Evolutionary conservation across 257 asterid species (phyloP).

Genomic region (Rauvolfia tetraphylla): DNA sequence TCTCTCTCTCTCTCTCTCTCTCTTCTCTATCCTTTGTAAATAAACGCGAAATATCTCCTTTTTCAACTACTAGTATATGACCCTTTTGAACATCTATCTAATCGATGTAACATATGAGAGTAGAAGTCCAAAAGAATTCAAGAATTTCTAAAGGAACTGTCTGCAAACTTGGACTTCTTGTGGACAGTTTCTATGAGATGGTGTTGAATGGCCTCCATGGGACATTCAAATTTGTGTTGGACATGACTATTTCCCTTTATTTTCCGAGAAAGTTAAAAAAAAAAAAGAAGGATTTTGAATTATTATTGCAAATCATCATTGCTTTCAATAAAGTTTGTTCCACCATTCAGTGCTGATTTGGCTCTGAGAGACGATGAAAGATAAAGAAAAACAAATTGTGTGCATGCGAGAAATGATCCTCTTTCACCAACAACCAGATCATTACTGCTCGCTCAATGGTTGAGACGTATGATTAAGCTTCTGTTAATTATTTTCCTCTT

Average conservation of each 20-base stretch:
- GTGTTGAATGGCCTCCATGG: not conserved
- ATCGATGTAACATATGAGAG: not conserved
- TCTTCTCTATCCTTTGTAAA: not conserved
- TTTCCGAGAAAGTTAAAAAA: not conserved
- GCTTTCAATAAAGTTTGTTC: constrained; percentile 1
- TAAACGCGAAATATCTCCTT: not conserved
- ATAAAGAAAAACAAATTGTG: constrained; percentile 1
- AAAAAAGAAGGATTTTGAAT: not conserved
- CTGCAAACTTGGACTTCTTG: no score
- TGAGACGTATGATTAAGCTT: constrained; percentile 18
- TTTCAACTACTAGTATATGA: not conserved
- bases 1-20: not conserved
- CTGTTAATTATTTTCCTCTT: not conserved
- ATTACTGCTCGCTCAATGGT: constrained; percentile 13
- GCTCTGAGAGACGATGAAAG: constrained; percentile 5
- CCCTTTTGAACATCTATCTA: not conserved
- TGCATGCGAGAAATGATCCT: constrained; percentile 18
- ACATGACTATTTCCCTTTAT: not conserved
- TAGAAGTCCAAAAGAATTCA: not conserved
- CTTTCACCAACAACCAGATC: constrained; percentile 14
- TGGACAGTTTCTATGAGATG: not conserved
- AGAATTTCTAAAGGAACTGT: no score
- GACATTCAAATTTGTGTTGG: not conserved
- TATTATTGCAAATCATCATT: not conserved
- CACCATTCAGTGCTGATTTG: constrained; percentile 19